Evolutionary conservation across 192 early-diverging fungal genomes (phyloP), one percentile per base, ranked within the genome.

Genomic region (Obelidium mucronatum): DNA sequence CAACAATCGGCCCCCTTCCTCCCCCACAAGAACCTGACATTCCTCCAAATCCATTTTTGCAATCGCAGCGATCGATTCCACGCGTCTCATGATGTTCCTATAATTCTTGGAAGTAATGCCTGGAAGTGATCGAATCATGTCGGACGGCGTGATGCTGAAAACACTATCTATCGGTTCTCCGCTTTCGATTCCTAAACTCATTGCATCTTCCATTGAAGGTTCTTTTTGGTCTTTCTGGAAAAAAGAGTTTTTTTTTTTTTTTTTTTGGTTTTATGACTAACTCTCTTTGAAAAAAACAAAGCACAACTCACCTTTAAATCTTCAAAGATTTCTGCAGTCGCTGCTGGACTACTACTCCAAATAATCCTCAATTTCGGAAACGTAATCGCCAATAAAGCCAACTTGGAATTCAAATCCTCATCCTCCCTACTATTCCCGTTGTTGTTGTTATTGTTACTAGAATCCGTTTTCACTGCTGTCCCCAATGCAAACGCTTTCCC

Each of bases 41-140:
- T 86, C 80, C 0, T 79, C 77, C 40, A 87, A 53, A 0, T 64
- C 76, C 58, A 92, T 72, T 2, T 85, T 79, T 6, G 88, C 85
- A 1, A 98, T 73, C 62, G 89, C 92, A 5, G 82, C 71, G 11
- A 98, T 78, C 62, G 83, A 92, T 17, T 83, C 67, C 19, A 91
- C 92, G 28, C 79, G 82, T 22, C 72, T 82, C 88, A 95, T 95
- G 15, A 98, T 85, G 11, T 73, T 56, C 73, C 89, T 87, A 81
- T 95, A 94, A 78, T 97, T 97, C 52, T 86, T 85, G 2, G 83
- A 86, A 0, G 89, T 95, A 65, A 98, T 92, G 0, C 97, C 96
- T 3, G 95, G 96, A 66, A 98, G 76, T 35, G 91, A 84, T 55
- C 94, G 87, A n/a, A 96, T 83, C 31, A 97, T 83, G 40, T 94